Conservation (phyloP, 306 rosid species). For the Prunus persica region DNA sequence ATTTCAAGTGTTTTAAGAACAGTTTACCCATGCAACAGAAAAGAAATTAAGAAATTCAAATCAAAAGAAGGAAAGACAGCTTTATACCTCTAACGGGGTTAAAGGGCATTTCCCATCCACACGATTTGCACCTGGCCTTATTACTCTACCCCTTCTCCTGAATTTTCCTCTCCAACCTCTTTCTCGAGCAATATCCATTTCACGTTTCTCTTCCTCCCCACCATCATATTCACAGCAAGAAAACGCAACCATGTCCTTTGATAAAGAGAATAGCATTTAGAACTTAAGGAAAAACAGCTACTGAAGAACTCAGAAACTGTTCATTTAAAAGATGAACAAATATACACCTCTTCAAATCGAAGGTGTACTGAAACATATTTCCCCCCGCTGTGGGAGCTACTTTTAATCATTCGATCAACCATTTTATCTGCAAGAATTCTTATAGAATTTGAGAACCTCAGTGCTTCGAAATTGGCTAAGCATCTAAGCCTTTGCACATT, state of each 20-base stretch:
- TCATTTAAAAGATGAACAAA: not conserved
- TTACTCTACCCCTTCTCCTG: slow-evolving; percentile 74
- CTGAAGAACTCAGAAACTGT: slow-evolving; percentile 6
- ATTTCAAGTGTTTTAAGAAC: not conserved
- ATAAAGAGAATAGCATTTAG: slow-evolving; percentile 19
- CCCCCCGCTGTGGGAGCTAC: slow-evolving; percentile 75
- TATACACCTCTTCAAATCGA: slow-evolving; percentile 89
- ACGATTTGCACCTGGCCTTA: slow-evolving; percentile 90
- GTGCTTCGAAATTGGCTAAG: slow-evolving; percentile 79
- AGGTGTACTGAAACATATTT: slow-evolving; percentile 95
- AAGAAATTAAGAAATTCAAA: not conserved
- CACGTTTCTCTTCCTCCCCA: slow-evolving; percentile 87
- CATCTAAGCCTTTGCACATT: slow-evolving; percentile 76
- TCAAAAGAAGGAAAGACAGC: not conserved
- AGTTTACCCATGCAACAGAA: not conserved
- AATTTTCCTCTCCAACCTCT: slow-evolving; percentile 99
- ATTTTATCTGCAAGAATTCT: slow-evolving; percentile 75
- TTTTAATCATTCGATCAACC: slow-evolving; percentile 83
- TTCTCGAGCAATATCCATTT: slow-evolving; percentile 97
- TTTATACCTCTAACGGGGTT: slow-evolving; percentile 87
- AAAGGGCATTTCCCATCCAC: slow-evolving; percentile 93
- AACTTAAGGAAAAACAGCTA: slow-evolving; percentile 16
- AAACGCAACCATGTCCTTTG: slow-evolving; percentile 97
- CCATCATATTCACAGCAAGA: slow-evolving; percentile 96
- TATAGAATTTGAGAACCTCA: slow-evolving; percentile 82